These are phyloP conservation scores for Haematococcus sp. DNA, from an alignment of 139 green algal species.

Conservation along the genomic window DNA sequence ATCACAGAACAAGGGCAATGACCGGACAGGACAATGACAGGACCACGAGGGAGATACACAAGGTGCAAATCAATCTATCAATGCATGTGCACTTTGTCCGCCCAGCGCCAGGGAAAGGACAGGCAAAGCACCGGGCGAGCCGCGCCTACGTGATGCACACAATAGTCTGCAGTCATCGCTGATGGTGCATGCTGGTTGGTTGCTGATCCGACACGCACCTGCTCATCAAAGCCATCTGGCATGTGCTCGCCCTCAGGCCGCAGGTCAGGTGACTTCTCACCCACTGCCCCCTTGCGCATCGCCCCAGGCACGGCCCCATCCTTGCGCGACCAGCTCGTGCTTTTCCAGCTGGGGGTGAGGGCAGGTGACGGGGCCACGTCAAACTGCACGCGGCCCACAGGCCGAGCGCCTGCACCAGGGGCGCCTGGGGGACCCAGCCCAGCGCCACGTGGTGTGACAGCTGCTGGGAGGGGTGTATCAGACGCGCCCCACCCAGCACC, in stretches of 20 bases:
- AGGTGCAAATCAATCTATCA: too few relatives aligned
- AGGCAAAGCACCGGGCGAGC: too few relatives aligned
- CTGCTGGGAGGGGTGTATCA: slow-evolving; percentile 40
- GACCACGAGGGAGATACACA: too few relatives aligned
- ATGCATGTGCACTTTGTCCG: too few relatives aligned
- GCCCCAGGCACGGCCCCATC: background rate
- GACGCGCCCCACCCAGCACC: background rate
- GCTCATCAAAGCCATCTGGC: slow-evolving; percentile 27
- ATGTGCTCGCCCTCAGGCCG: slow-evolving; percentile 10
- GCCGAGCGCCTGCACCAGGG: slow-evolving; percentile 4
- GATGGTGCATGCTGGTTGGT: too few relatives aligned
- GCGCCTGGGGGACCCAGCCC: slow-evolving; percentile 13
- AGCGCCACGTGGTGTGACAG: slow-evolving; percentile 30
- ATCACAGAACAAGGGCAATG: background rate
- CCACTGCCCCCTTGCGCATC: slow-evolving; percentile 8
- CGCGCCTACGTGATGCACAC: too few relatives aligned
- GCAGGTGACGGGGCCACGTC: slow-evolving; percentile 59
- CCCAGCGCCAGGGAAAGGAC: background rate
- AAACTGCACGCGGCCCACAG: slow-evolving; percentile 55
- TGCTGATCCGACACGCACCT: too few relatives aligned
- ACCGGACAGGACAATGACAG: background rate
- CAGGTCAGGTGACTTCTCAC: slow-evolving; percentile 61
- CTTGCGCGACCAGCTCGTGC: slow-evolving; percentile 53
- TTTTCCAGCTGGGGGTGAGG: slow-evolving; percentile 69
- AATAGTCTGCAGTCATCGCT: too few relatives aligned